Evolutionary conservation across 208 protist genomes (phyloP).

Genomic region (Naegleria lovaniensis): DNA sequence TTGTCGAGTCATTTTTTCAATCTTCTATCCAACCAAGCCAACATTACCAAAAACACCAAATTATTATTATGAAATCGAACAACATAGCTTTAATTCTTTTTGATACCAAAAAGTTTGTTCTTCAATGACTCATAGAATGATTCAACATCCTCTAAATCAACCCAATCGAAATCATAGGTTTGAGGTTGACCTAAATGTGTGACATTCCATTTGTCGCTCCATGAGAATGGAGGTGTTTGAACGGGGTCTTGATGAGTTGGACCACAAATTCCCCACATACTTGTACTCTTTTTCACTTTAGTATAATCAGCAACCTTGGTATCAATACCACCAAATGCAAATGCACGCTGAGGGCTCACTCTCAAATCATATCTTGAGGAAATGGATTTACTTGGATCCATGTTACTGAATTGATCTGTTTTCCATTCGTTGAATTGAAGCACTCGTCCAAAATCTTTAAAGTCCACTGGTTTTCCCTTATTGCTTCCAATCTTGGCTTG

Average conservation of each 20-base stretch:
- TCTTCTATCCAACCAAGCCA: too few relatives aligned
- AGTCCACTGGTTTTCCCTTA: background rate
- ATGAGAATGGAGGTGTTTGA: background rate
- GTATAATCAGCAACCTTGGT: background rate
- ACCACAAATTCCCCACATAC: background rate
- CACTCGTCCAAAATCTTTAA: constrained; percentile 14
- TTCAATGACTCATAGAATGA: background rate
- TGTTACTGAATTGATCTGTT: constrained; percentile 52
- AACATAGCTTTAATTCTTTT: too few relatives aligned
- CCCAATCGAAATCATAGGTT: constrained; percentile 1
- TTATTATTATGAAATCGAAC: too few relatives aligned
- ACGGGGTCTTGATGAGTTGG: constrained; percentile 21
- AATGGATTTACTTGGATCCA: constrained; percentile 40
- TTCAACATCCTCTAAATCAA: background rate
- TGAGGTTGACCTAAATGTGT: constrained; percentile 14
- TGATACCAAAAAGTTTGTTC: too few relatives aligned
- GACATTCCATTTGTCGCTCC: background rate
- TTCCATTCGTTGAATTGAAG: constrained; percentile 66
- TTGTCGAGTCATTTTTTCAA: too few relatives aligned
- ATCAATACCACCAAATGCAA: constrained; percentile 25
- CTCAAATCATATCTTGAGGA: constrained; percentile 49
- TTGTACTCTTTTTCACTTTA: background rate
- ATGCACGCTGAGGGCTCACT: background rate
- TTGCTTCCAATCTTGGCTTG: background rate
- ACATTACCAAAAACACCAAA: too few relatives aligned